Conservation (phyloP, 2,329 filamentous ascomycete genomes). For the Exophiala oligosperma region DNA sequence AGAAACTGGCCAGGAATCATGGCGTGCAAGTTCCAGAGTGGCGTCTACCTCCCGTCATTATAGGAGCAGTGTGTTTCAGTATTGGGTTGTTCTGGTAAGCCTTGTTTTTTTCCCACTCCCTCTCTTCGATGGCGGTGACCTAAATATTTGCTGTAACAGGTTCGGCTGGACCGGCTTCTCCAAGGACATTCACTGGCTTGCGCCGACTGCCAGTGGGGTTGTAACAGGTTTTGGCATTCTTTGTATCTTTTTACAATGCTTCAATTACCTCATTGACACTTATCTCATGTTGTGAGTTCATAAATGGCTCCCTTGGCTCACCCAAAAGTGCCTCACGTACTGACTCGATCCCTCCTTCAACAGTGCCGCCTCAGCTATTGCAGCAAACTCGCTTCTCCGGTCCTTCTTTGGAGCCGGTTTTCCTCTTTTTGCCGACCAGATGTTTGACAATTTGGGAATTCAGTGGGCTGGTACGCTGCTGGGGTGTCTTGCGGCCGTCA, state of each 20-base stretch:
- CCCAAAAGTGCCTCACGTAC: background rate
- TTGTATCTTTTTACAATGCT: conserved; percentile 41
- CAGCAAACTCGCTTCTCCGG: conserved; percentile 66
- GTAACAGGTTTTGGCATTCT: conserved; percentile 43
- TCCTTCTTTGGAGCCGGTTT: conserved; percentile 27
- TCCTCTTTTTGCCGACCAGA: conserved; percentile 63
- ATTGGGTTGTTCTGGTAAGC: conserved; percentile 55
- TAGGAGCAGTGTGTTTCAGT: conserved; percentile 53
- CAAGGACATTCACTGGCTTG: conserved; percentile 46
- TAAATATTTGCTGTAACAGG: conserved; percentile 54
- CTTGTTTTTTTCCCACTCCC: background rate
- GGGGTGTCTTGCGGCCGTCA: conserved; percentile 70
- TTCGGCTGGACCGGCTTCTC: conserved; percentile 58
- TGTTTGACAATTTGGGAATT: conserved; percentile 59
- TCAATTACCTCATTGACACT: conserved; percentile 44
- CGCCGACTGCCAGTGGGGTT: conserved; percentile 45
- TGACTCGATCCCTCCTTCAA: too few relatives aligned
- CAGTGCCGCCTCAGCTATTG: conserved; percentile 69
- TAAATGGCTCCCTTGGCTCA: conserved; percentile 50
- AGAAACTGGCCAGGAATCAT: background rate
- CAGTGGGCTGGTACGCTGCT: conserved; percentile 75
- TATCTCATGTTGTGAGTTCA: conserved; percentile 49
- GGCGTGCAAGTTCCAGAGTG: conserved; percentile 44
- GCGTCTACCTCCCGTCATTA: conserved; percentile 51
- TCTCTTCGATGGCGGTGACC: conserved; percentile 39